A percentile compares a stretch with the other conserved stretches of the same genome.
Evolutionary conservation across 805 yeast species (phyloP).

Genomic region (fission yeast (Schizosaccharomyces pombe)): DNA sequence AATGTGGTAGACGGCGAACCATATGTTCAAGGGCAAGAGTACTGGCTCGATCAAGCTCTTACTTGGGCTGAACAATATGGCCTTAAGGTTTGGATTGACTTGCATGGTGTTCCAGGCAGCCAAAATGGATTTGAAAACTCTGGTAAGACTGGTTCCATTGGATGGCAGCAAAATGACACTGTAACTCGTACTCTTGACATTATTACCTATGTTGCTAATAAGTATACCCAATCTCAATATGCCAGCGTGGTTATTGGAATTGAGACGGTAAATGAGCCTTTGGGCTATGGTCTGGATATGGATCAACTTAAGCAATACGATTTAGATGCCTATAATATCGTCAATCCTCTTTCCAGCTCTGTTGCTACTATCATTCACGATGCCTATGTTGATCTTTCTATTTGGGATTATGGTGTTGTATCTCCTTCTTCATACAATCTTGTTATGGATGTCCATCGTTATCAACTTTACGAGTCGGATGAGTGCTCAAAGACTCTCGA

Average conservation of each 20-base stretch:
- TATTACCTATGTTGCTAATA: conserved; percentile 28
- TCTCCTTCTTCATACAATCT: conserved; percentile 28
- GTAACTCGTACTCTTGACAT: conserved; percentile 31
- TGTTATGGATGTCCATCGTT: conserved; percentile 70
- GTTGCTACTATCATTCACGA: conserved; percentile 19
- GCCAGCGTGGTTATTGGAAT: conserved; percentile 59
- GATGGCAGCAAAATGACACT: conserved; percentile 33
- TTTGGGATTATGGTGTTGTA: conserved; percentile 36
- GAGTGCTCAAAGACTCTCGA: conserved; percentile 4
- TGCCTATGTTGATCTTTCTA: conserved; percentile 39
- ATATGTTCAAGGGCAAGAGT: conserved; percentile 60
- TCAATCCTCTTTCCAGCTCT: conserved; percentile 24
- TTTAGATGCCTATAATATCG: conserved; percentile 39
- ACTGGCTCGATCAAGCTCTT: conserved; percentile 52
- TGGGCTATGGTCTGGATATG: conserved; percentile 24
- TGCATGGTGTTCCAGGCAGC: conserved; percentile 93
- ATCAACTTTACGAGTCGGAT: conserved; percentile 39
- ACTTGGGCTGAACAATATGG: conserved; percentile 43
- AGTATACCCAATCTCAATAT: conserved; percentile 40
- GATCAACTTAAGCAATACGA: conserved; percentile 35
- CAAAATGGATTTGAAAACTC: conserved; percentile 93
- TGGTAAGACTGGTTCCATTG: conserved; percentile 43
- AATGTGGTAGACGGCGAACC: conserved; percentile 40
- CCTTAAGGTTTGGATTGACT: conserved; percentile 67
- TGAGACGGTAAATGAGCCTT: conserved; percentile 72